phyloP scores from a whole-genome alignment of 805 yeast species.

The Candida stauntonica region DNA sequence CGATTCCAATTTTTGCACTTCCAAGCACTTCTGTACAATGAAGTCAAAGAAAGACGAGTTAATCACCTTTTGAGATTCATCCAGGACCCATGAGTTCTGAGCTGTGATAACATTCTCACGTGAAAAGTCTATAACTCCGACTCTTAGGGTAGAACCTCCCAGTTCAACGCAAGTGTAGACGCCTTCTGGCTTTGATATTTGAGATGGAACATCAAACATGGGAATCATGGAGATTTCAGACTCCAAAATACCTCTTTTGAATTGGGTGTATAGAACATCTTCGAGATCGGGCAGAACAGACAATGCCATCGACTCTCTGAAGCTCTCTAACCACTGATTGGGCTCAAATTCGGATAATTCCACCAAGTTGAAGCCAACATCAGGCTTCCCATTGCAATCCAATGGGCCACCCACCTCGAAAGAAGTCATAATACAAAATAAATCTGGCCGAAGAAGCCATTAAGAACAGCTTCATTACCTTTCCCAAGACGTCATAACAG shows the following conservation, averaged over 20 bases:
- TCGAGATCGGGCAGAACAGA: not conserved
- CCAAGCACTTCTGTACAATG: conserved; percentile 28
- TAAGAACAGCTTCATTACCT: too few species aligned
- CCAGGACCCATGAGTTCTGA: conserved; percentile 13
- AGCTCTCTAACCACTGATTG: not conserved
- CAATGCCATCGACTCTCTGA: conserved; percentile 1
- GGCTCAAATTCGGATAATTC: too few species aligned
- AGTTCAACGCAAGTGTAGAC: conserved; percentile 40
- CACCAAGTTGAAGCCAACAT: too few species aligned
- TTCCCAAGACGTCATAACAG: too few species aligned
- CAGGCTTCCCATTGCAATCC: too few species aligned
- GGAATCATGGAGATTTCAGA: conserved; percentile 16
- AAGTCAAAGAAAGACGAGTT: conserved; percentile 39
- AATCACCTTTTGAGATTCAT: conserved; percentile 33
- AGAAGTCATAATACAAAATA: too few species aligned
- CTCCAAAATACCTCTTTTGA: conserved; percentile 1
- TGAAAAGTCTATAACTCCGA: conserved; percentile 23
- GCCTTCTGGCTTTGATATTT: not conserved
- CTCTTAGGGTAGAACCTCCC: conserved; percentile 53
- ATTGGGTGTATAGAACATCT: not conserved
- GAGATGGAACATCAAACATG: conserved; percentile 5
- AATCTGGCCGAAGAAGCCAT: too few species aligned
- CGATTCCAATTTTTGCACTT: not conserved
- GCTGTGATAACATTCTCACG: not conserved
- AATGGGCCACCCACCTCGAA: too few species aligned